phyloP scores from a whole-genome alignment of 305 asterid species.

The Fraxinus nigra region DNA sequence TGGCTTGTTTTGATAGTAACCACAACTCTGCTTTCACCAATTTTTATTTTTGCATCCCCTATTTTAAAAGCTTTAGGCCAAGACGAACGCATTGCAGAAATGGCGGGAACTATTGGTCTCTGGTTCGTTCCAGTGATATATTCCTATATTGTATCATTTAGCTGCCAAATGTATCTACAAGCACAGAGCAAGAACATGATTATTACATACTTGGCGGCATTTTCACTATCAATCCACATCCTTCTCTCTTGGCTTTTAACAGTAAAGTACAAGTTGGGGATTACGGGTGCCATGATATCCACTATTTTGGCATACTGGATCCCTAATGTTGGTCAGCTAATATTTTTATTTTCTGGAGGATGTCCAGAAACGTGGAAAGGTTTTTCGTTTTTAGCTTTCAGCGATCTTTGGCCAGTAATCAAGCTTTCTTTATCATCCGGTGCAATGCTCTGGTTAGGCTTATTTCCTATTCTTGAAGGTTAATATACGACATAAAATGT shows the following conservation, averaged over 20 bases:
- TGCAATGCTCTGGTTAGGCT: constrained; percentile 56
- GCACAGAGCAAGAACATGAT: constrained; percentile 76
- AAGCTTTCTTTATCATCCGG: constrained; percentile 75
- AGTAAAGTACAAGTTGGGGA: constrained; percentile 41
- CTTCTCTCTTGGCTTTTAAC: constrained; percentile 64
- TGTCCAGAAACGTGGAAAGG: constrained; percentile 71
- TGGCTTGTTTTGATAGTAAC: constrained; percentile 49
- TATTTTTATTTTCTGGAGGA: constrained; percentile 48
- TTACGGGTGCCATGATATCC: constrained; percentile 57
- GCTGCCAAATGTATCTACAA: constrained; percentile 73
- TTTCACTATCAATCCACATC: constrained; percentile 44
- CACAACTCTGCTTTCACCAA: constrained; percentile 39
- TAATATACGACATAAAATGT: no score
- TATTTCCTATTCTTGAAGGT: neutral
- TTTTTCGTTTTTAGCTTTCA: constrained; percentile 48
- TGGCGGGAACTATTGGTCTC: constrained; percentile 43
- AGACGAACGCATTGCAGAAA: constrained; percentile 43
- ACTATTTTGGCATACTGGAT: constrained; percentile 60
- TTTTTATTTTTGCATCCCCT: constrained; percentile 50
- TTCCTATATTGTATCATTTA: constrained; percentile 48
- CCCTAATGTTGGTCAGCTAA: constrained; percentile 60
- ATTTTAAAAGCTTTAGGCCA: constrained; percentile 65
- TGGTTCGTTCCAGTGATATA: constrained; percentile 65
- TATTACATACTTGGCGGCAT: constrained; percentile 55
- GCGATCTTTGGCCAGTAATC: constrained; percentile 56